A percentile compares a stretch with the other conserved stretches of the same genome.
Evolutionary conservation across 192 early-diverging fungal species (phyloP).

Genomic region (Chytriomyces sp.): DNA sequence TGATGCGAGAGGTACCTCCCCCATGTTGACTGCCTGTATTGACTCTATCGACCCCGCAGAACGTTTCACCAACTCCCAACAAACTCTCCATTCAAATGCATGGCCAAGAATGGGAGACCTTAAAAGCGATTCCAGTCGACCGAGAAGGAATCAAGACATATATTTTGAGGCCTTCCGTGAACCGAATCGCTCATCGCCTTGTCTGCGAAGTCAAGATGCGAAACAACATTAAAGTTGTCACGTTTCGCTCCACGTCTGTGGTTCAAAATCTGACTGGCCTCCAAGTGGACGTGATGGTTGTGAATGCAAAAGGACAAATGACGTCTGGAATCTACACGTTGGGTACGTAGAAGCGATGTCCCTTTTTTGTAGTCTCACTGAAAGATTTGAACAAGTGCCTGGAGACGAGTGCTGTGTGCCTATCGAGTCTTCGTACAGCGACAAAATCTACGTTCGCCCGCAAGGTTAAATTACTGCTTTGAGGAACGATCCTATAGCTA

Average conservation of each 20-base stretch:
- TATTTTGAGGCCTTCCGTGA: slow-evolving; percentile 77
- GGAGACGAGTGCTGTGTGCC: slow-evolving; percentile 86
- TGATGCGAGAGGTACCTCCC: slow-evolving; percentile 75
- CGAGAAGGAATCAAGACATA: slow-evolving; percentile 82
- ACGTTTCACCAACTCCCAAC: slow-evolving; percentile 63
- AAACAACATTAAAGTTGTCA: slow-evolving; percentile 90
- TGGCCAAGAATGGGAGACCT: slow-evolving; percentile 87
- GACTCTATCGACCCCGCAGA: slow-evolving; percentile 8
- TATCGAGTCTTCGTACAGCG: slow-evolving; percentile 80
- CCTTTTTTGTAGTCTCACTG: slow-evolving; percentile 1
- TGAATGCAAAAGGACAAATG: slow-evolving; percentile 67
- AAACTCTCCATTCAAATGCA: slow-evolving; percentile 82
- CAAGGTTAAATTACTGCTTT: slow-evolving; percentile 50
- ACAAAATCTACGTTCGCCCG: slow-evolving; percentile 78
- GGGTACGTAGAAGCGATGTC: slow-evolving; percentile 36
- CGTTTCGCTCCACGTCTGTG: slow-evolving; percentile 81
- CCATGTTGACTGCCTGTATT: neutral
- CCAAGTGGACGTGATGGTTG: slow-evolving; percentile 76
- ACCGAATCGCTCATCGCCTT: slow-evolving; percentile 77
- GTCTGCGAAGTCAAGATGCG: slow-evolving; percentile 86
- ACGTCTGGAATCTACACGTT: slow-evolving; percentile 53
- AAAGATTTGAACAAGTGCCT: slow-evolving; percentile 54
- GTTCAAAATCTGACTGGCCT: slow-evolving; percentile 81
- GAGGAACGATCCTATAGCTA: neutral
- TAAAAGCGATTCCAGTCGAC: slow-evolving; percentile 88